These are phyloP conservation scores for Amaranthus palmeri DNA, from an alignment of 148 eudicot genomes.

Conservation along the genomic window DNA sequence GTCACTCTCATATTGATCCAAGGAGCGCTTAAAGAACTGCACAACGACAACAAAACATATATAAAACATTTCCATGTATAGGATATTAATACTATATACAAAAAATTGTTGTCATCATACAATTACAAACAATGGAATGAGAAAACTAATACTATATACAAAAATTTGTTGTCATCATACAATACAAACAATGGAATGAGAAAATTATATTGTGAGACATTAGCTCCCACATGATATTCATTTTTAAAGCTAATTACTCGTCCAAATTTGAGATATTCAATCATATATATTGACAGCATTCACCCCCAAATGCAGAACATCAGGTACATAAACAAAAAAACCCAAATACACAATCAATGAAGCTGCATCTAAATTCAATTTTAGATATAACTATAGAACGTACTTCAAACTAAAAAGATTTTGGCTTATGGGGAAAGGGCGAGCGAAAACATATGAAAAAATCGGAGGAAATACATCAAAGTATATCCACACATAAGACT, in stretches of 20 bases:
- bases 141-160: background rate
- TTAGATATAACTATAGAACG: no score
- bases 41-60: constrained; percentile 4
- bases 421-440: no score
- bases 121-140: background rate
- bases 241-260: background rate
- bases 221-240: background rate
- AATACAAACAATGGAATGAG: background rate
- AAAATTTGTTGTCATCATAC: background rate
- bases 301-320: background rate
- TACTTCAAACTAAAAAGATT: no score
- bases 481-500: no score
- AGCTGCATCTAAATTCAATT: no score
- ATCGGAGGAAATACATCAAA: background rate
- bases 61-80: background rate
- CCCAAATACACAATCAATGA: no score
- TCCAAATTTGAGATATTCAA: background rate
- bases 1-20: constrained; percentile 67
- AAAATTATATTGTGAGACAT: background rate
- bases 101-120: no score
- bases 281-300: background rate
- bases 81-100: background rate
- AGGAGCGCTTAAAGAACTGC: constrained; percentile 62
- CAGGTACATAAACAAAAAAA: background rate
- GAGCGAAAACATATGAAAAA: background rate